Conservation (phyloP, 2,329 filamentous ascomycete genomes). For the Grosmannia clavigera region DNA sequence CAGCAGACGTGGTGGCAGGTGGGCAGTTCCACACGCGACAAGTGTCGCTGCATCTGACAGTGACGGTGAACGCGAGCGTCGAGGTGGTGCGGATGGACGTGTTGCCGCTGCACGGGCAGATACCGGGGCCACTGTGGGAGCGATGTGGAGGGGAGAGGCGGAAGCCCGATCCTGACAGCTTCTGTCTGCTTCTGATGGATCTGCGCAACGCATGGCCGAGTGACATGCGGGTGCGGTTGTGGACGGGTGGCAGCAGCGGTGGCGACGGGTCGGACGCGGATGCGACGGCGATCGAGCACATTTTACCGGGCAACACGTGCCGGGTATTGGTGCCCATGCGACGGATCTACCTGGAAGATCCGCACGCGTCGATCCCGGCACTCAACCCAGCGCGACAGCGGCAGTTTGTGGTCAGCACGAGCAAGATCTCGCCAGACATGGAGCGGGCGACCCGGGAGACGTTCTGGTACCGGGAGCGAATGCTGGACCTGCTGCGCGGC, state of each 20-base stretch:
- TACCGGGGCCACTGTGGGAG: conserved; percentile 50
- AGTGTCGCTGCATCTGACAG: conserved; percentile 64
- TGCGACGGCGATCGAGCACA: conserved; percentile 38
- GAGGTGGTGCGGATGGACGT: conserved; percentile 73
- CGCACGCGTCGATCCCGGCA: conserved; percentile 65
- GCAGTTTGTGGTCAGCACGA: conserved; percentile 83
- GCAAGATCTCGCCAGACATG: conserved; percentile 64
- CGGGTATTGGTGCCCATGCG: conserved; percentile 66
- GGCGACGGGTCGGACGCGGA: conserved; percentile 29
- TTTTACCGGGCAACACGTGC: conserved; percentile 56
- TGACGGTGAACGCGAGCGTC: conserved; percentile 86
- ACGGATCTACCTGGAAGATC: conserved; percentile 63
- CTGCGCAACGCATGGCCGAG: conserved; percentile 84
- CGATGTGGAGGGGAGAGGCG: conserved; percentile 22
- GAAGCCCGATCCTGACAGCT: conserved; percentile 35
- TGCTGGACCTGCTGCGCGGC: conserved; percentile 59
- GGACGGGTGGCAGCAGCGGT: conserved; percentile 6
- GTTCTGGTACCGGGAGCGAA: conserved; percentile 82
- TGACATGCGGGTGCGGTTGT: conserved; percentile 54
- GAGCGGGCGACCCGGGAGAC: conserved; percentile 69
- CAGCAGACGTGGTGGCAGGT: conserved; percentile 48
- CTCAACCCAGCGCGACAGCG: conserved; percentile 71
- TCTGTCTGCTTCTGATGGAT: conserved; percentile 72
- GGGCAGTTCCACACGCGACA: conserved; percentile 76
- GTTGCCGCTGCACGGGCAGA: conserved; percentile 55